Base-by-base conservation (phyloP, 768 basidiomycete species). In the Pleurotus eryngii region DNA sequence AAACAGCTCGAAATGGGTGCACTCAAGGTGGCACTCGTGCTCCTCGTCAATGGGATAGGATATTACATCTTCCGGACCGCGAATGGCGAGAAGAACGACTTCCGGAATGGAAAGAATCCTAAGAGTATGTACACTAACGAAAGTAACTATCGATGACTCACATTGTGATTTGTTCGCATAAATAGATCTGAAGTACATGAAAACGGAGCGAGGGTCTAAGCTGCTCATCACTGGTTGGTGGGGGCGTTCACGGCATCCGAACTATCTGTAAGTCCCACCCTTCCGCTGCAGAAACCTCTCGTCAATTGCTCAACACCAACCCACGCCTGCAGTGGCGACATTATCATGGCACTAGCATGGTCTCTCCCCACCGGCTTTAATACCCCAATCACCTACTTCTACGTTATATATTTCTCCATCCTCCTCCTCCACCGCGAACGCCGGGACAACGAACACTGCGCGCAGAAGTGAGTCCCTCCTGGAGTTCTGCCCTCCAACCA, bases 221-320 rank as follows among this genome's bases (percentile, higher is more conserved):
- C 78, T 98, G 42, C 81, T 98, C 26, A 96, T 86, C 26, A 91
- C 90, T 4, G 96, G 96, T 5, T 98, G 96, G 96, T 98, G 96
- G 96, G 95, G 95, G 6, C 71, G 81, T 50, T 95, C 90, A 0
- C 81, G 91, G 40, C 96, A 98, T 71, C 96, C 96, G 1, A 95
- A 95, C 64, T 95, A 95, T 70, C 67, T 92, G 88, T 89, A 61
- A 55, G 83, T n/a, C 17, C n/a, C n/a, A n/a, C n/a, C n/a, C n/a
- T n/a, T n/a, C n/a, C n/a, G n/a, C n/a, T n/a, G n/a, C n/a, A n/a
- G n/a, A n/a, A n/a, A n/a, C n/a, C n/a, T n/a, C 49, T 40, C 38
- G 4, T 51, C 14, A 5, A 15, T 38, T 22, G 27, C 22, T 20
- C 35, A 26, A 22, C 20, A 38, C 49, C 1, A 27, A 39, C 20